Conservation (phyloP, 306 rosid genomes). For the Medicago arabica region DNA sequence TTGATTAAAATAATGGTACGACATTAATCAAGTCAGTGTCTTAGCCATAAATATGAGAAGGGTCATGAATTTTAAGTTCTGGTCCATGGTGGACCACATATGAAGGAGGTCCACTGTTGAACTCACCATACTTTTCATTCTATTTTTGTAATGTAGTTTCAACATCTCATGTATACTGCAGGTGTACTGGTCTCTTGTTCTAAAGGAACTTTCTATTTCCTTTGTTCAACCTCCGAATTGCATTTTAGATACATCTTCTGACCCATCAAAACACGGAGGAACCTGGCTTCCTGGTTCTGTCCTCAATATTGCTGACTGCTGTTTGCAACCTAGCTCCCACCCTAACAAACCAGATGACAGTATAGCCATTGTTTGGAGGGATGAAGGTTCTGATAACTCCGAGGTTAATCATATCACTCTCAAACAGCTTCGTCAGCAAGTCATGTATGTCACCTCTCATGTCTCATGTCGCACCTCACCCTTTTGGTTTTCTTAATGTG, state of each 20-base stretch:
- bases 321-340: conserved; percentile 59
- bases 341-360: conserved; percentile 64
- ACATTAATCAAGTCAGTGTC: no score
- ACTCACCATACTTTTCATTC: not conserved
- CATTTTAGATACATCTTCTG: conserved; percentile 66
- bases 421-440: conserved; percentile 78
- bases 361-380: conserved; percentile 82
- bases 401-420: conserved; percentile 61
- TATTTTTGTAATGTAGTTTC: not conserved
- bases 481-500: conserved; percentile 6
- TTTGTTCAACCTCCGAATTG: conserved; percentile 63
- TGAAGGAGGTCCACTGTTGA: no score
- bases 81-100: no score
- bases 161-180: conserved; percentile 14
- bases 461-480: not conserved
- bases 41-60: no score
- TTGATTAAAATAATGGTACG: no score
- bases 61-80: no score
- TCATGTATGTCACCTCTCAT: conserved; percentile 59
- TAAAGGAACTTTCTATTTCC: conserved; percentile 72
- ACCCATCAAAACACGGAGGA: conserved; percentile 61
- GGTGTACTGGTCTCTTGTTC: conserved; percentile 82
- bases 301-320: conserved; percentile 84
- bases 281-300: conserved; percentile 79
- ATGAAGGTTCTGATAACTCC: conserved; percentile 71